Percentiles rank a stretch among this genome's conserved stretches.
phyloP scores from a whole-genome alignment of 2,329 filamentous ascomycete species.

The Helotiales sp. region DNA sequence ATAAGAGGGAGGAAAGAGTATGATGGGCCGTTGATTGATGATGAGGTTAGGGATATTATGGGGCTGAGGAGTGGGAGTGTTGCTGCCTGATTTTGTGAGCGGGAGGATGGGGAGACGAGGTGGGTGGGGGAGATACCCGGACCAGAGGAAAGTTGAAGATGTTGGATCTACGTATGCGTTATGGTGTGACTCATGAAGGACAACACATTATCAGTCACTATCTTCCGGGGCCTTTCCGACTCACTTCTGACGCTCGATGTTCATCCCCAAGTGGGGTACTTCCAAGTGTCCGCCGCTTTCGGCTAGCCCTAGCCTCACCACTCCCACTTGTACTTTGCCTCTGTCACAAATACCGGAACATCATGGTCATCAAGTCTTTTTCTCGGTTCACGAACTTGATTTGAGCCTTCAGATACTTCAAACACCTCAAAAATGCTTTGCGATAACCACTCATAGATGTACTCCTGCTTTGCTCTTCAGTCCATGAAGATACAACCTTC shows the following conservation, averaged over 20 bases:
- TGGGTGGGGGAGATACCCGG: too few relatives aligned
- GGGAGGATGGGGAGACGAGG: background rate
- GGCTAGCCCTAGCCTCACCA: background rate
- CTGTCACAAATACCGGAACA: background rate
- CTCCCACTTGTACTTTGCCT: background rate
- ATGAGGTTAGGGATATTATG: slow-evolving; percentile 9
- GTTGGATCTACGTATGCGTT: background rate
- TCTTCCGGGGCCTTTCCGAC: background rate
- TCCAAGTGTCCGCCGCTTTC: background rate
- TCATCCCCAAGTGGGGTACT: background rate
- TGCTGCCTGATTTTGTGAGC: background rate
- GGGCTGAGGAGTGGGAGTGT: background rate
- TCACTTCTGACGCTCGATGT: background rate
- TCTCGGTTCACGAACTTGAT: too few relatives aligned
- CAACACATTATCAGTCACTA: background rate
- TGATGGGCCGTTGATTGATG: slow-evolving; percentile 34
- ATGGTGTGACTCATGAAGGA: background rate
- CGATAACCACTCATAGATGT: too few relatives aligned
- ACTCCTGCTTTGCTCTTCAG: too few relatives aligned
- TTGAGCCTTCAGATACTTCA: too few relatives aligned
- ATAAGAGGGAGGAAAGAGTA: slow-evolving; percentile 38
- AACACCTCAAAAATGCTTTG: too few relatives aligned
- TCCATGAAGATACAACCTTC: too few relatives aligned
- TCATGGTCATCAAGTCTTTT: too few relatives aligned
- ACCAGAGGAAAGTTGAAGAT: too few relatives aligned